These are phyloP conservation scores for Orbilia ellipsospora DNA, from an alignment of 2,329 filamentous ascomycete genomes.

Conservation along the genomic window DNA sequence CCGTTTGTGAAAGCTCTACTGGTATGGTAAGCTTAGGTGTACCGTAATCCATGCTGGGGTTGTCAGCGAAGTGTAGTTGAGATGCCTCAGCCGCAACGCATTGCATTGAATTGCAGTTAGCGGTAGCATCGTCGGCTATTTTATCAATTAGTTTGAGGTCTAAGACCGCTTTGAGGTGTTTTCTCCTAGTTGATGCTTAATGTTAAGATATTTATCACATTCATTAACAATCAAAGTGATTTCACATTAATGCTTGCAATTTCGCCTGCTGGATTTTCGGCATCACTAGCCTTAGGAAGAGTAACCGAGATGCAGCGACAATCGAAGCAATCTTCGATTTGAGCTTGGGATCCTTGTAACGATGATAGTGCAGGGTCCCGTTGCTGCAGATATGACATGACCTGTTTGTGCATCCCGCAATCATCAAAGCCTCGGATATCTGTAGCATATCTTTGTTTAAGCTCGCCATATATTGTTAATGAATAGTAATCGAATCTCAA, in stretches of 20 bases:
- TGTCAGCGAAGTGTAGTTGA: not conserved
- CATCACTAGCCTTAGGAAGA: slow-evolving; percentile 10
- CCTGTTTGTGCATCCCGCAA: slow-evolving; percentile 8
- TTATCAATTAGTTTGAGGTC: too few relatives aligned
- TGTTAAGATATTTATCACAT: too few relatives aligned
- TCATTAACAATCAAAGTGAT: too few relatives aligned
- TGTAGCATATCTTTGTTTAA: too few relatives aligned
- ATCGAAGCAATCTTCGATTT: slow-evolving; percentile 12
- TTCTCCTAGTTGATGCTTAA: too few relatives aligned
- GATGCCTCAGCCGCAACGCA: slow-evolving; percentile 50
- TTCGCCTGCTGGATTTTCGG: slow-evolving; percentile 5
- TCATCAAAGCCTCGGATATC: too few relatives aligned
- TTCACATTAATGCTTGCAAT: not conserved
- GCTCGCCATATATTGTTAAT: not conserved
- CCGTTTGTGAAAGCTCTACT: too few relatives aligned
- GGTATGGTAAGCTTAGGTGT: slow-evolving; percentile 33
- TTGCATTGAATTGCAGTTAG: not conserved
- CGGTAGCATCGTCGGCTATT: not conserved
- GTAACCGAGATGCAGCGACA: slow-evolving; percentile 28
- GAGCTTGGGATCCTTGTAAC: slow-evolving; percentile 35
- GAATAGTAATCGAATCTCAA: not conserved
- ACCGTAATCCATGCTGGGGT: slow-evolving; percentile 16
- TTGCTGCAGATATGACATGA: slow-evolving; percentile 9
- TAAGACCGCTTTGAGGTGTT: too few relatives aligned
- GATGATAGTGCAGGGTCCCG: slow-evolving; percentile 36